Base-by-base conservation (phyloP, 768 basidiomycete genomes). In the Hericium rajendrae region DNA sequence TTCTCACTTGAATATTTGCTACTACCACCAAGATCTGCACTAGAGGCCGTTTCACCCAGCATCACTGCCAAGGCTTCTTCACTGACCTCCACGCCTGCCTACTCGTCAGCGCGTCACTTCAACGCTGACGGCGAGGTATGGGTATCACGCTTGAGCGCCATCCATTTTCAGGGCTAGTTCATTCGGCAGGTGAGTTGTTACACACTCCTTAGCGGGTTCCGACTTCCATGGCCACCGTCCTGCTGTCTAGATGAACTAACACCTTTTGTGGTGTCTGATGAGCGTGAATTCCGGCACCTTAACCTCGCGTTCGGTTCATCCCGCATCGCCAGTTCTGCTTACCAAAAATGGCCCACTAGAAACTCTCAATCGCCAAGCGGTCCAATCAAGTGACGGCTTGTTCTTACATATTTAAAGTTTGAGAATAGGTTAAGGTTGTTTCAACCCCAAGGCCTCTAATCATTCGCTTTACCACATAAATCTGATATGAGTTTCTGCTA, bases 91-190 rank as follows among this genome's bases (percentile, higher is more conserved):
- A 84, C 79, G 80, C 80, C 82, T 79, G 79, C 82, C 83, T 84
- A 83, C 82, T 85, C 82, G 78, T 83, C 76, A 78, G 77, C 73
- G 78, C 80, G 69, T 85, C 81, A 80, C 77, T 80, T 74, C 70
- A 81, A 82, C 81, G 74, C 80, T 78, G 78, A 84, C 79, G 82
- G 85, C 75, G 82, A 83, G 81, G 85, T 86, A 81, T 86, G 82
- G 85, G 85, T 85, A 82, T 79, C 79, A 84, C 81, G 78, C 83
- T 86, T 85, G 79, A 87, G 85, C 84, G 84, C 85, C 85, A 86
- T 86, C 85, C 84, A 86, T 86, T 86, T 86, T 86, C 82, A 86
- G 83, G 85, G 85, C 84, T 84, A 86, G 84, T 86, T 85, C 80
- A 84, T 88, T 88, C 83, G 82, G 85, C 85, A 85, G 85, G 84